Evolutionary conservation across 495 filamentous ascomycete species (phyloP).

Genomic region (Talaromyces stipitatus): DNA sequence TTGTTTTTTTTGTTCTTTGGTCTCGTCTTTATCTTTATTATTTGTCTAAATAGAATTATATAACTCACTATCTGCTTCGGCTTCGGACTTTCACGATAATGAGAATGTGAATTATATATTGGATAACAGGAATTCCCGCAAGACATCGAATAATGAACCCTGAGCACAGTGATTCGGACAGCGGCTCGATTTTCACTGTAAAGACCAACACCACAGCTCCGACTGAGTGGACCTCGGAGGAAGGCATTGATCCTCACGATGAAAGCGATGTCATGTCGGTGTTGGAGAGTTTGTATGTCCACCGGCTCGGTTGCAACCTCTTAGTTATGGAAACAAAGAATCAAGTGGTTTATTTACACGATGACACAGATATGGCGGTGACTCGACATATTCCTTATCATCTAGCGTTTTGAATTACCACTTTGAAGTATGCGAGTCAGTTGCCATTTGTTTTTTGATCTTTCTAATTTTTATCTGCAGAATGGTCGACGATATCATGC

Average conservation of each 20-base stretch:
- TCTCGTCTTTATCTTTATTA: no score
- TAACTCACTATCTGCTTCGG: not conserved
- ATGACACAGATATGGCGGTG: conserved; percentile 3
- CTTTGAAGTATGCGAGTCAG: conserved; percentile 2
- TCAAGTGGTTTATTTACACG: no score
- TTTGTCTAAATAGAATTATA: not conserved
- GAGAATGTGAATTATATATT: not conserved
- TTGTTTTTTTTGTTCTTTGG: not conserved
- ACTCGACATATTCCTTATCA: conserved; percentile 6
- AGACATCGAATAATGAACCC: not conserved
- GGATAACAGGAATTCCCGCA: not conserved
- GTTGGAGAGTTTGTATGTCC: not conserved
- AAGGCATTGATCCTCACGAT: not conserved
- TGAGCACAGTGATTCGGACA: not conserved
- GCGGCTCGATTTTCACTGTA: not conserved
- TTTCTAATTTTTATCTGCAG: not conserved
- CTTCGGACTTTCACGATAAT: not conserved
- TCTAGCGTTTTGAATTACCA: conserved; percentile 8
- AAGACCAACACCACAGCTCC: conserved; percentile 4
- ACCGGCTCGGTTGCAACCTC: no score
- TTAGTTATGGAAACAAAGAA: no score
- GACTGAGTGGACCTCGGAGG: conserved; percentile 1
- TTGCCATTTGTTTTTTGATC: not conserved
- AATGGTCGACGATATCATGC: conserved; percentile 9
- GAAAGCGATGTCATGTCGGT: conserved; percentile 1